Conservation (phyloP, 2,329 filamentous ascomycete species). For the Colletotrichum chlorophyti region DNA sequence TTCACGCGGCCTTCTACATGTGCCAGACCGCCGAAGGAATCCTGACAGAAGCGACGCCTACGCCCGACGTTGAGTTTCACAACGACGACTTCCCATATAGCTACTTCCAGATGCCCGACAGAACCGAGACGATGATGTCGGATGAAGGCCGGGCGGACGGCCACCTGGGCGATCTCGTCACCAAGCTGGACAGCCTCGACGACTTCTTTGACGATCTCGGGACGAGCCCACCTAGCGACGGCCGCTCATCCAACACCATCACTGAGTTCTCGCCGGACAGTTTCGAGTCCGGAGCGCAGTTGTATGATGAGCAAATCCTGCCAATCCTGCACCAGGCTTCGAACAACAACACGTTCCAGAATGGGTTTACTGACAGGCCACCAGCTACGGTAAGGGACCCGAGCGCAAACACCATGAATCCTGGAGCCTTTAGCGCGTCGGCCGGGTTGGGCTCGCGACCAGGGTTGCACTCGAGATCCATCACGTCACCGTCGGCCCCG, state of each 20-base stretch:
- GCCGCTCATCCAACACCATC: conserved; percentile 66
- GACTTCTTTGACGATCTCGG: conserved; percentile 80
- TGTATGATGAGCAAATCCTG: conserved; percentile 92
- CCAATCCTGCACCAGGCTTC: conserved; percentile 89
- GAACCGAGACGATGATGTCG: conserved; percentile 91
- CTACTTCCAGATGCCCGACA: conserved; percentile 75
- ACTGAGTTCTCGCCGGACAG: conserved; percentile 70
- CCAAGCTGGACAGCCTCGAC: conserved; percentile 79
- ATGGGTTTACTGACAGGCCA: conserved; percentile 81
- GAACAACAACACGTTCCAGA: conserved; percentile 83
- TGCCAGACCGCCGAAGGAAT: conserved; percentile 74
- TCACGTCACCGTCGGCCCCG: conserved; percentile 78
- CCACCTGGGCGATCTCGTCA: conserved; percentile 83
- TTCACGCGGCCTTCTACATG: conserved; percentile 95
- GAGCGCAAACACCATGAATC: conserved; percentile 68
- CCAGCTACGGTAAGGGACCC: conserved; percentile 66
- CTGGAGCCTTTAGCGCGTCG: conserved; percentile 60
- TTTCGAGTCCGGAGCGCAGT: conserved; percentile 77
- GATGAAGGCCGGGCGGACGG: conserved; percentile 77
- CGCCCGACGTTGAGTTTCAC: conserved; percentile 91
- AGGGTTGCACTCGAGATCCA: conserved; percentile 78
- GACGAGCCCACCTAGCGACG: conserved; percentile 64
- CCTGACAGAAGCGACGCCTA: conserved; percentile 67
- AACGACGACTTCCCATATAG: conserved; percentile 85
- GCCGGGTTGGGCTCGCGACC: conserved; percentile 59